Evolutionary conservation across 352 stramenopile genomes (phyloP).

Genomic region (Pythium phragmiticola): DNA sequence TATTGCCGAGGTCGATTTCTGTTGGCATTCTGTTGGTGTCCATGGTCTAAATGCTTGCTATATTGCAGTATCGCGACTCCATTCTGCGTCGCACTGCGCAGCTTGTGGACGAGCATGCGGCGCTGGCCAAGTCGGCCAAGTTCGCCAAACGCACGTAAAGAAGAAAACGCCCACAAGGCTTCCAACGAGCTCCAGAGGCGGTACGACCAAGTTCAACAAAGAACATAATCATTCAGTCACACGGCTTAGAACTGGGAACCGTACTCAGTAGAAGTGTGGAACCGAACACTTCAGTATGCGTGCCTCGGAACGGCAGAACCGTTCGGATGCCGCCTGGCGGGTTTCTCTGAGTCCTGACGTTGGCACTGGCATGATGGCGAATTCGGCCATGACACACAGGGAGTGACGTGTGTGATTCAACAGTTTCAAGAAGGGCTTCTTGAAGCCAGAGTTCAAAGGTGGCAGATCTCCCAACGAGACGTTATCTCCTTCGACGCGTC

Average conservation of each 20-base stretch:
- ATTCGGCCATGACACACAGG: not conserved
- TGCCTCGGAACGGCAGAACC: not conserved
- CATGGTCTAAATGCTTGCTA: not conserved
- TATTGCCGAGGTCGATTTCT: slow-evolving; percentile 15
- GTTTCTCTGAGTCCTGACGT: not conserved
- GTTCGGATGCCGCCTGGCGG: not conserved
- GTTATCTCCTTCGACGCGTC: not conserved
- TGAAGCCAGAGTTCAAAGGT: not conserved
- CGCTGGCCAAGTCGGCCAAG: slow-evolving; percentile 45
- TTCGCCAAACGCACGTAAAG: slow-evolving; percentile 46
- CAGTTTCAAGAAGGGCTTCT: no score
- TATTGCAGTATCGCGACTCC: slow-evolving; percentile 53
- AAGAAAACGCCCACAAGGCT: slow-evolving; percentile 5
- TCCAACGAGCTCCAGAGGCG: not conserved
- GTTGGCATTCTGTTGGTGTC: not conserved
- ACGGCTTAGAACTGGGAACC: not conserved
- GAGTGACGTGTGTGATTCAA: not conserved
- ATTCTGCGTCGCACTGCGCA: slow-evolving; percentile 54
- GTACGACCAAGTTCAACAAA: no score
- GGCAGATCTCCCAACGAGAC: not conserved
- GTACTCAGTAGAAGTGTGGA: not conserved
- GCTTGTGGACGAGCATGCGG: slow-evolving; percentile 62
- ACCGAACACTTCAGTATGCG: not conserved
- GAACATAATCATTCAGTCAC: no score
- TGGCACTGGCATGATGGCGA: not conserved